Evolutionary conservation across 352 stramenopile species (phyloP).

Genomic region (Pythium aphanidermatum): DNA sequence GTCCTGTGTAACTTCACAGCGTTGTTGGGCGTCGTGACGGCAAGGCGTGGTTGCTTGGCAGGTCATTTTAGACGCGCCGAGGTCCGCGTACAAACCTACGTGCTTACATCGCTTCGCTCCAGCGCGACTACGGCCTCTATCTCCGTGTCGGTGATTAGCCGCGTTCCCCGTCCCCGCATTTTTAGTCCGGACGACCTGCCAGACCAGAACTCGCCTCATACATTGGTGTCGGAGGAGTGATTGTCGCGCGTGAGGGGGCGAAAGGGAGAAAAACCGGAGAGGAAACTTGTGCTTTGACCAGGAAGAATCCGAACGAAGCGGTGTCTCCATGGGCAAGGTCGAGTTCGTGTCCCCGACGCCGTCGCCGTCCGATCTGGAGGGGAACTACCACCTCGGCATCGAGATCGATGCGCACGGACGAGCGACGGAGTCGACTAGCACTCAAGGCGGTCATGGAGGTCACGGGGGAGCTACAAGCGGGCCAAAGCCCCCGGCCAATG

Average conservation of each 20-base stretch:
- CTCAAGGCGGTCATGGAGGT: background rate
- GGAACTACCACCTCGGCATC: conserved; percentile 62
- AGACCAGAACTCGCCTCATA: background rate
- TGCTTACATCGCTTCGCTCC: no score
- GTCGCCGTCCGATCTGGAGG: conserved; percentile 50
- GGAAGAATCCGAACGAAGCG: no score
- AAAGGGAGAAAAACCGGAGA: background rate
- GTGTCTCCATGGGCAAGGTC: conserved; percentile 39
- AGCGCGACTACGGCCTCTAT: no score
- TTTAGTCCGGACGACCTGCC: background rate
- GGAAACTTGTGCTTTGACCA: no score
- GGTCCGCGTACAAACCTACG: no score
- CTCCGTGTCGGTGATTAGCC: background rate
- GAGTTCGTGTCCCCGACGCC: conserved; percentile 42
- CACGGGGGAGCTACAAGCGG: conserved; percentile 2
- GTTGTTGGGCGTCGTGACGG: no score
- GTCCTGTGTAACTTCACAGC: no score
- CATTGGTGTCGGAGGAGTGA: conserved; percentile 4
- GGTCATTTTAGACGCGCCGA: no score
- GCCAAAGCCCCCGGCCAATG: conserved; percentile 15
- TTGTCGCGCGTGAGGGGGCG: conserved; percentile 6
- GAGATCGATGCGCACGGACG: conserved; percentile 21
- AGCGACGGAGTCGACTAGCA: conserved; percentile 3
- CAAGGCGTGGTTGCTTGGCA: no score
- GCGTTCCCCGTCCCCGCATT: background rate